Conservation (phyloP, 1,139 yeast species). For the Geotrichum aggregatum region DNA sequence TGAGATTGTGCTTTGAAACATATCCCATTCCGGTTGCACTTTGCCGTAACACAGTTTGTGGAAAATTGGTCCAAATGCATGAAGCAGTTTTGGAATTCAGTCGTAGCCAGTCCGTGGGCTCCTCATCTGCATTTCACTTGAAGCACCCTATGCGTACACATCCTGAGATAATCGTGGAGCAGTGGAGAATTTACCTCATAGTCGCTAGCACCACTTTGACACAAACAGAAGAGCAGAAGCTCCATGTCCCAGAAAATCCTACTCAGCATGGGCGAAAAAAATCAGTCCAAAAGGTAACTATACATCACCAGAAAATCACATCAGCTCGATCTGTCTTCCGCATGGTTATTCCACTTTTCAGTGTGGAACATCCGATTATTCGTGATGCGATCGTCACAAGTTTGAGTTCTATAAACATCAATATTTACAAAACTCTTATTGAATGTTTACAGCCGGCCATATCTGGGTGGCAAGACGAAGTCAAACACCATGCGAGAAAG, state of each 20-base stretch:
- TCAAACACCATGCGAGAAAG: constrained; percentile 20
- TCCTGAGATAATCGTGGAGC: constrained; percentile 74
- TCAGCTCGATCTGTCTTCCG: constrained; percentile 87
- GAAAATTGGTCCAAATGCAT: constrained; percentile 82
- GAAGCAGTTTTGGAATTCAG: constrained; percentile 67
- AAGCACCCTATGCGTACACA: constrained; percentile 44
- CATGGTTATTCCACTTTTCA: constrained; percentile 78
- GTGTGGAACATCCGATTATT: constrained; percentile 64
- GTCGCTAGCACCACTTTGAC: constrained; percentile 92
- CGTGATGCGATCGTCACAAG: constrained; percentile 86
- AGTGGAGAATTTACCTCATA: constrained; percentile 82
- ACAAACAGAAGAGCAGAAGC: constrained; percentile 78
- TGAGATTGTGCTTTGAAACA: constrained; percentile 66
- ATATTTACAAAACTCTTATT: constrained; percentile 75
- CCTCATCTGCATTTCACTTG: constrained; percentile 25
- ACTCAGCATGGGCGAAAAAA: constrained; percentile 58
- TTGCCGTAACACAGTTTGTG: constrained; percentile 89
- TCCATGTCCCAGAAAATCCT: constrained; percentile 50
- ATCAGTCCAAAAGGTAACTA: constrained; percentile 61
- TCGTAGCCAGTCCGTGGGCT: constrained; percentile 39
- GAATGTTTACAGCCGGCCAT: constrained; percentile 70
- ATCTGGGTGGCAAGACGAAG: constrained; percentile 38
- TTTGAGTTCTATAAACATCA: constrained; percentile 81
- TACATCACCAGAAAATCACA: constrained; percentile 87
- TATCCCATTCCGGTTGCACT: constrained; percentile 94